Base-by-base conservation (phyloP, 2,329 filamentous ascomycete genomes). In the Aspergillus spinulosporus region DNA sequence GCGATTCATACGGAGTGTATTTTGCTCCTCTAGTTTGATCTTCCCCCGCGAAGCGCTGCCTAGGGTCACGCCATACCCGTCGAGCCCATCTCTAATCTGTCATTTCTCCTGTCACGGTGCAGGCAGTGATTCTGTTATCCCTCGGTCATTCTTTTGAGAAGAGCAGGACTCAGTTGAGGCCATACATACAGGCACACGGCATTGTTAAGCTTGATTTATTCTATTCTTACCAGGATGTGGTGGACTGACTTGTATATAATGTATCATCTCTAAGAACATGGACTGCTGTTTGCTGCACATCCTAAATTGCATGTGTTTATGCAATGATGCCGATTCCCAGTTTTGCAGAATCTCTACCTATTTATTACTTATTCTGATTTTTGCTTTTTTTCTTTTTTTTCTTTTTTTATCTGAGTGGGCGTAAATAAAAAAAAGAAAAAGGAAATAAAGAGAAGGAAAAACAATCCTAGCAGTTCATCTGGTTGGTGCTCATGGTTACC, bases 191-290 rank as follows among this genome's bases (percentile, higher is more conserved):
- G 55, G 46, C 45, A 46, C 45, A 52, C 52, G 54, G 47, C 34
- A 51, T 57, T 26, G 40, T 57, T 52, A 44, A 57, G 49, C 47
- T 57, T 48, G 44, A 52, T 44, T 57, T 48, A 46, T 53, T 28
- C 43, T 52, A 49, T 42, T 45, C 44, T 43, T 43, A 49, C 39
- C 51, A 34, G 54, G 45, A 44, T 49, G 49, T 44, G 55, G 49
- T 53, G 55, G 39, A 44, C 49, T 56, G 21, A 21, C 21, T 21
- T 57, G 55, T 57, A 57, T 52, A 57, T 57, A 57, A 26, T 56
- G 55, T 57, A 57, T 53, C 49, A 57, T 57, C 32, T 57, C 49
- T 43, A 43, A 43, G 49, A 45, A 49, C 52, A 57, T 52, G 55
- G 45, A 45, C 31, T 44, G 34, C 34, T 37, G 34, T 12, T 37